phyloP scores from a whole-genome alignment of 371 early-diverging fungal species.

The Dichotomocladium elegans region DNA sequence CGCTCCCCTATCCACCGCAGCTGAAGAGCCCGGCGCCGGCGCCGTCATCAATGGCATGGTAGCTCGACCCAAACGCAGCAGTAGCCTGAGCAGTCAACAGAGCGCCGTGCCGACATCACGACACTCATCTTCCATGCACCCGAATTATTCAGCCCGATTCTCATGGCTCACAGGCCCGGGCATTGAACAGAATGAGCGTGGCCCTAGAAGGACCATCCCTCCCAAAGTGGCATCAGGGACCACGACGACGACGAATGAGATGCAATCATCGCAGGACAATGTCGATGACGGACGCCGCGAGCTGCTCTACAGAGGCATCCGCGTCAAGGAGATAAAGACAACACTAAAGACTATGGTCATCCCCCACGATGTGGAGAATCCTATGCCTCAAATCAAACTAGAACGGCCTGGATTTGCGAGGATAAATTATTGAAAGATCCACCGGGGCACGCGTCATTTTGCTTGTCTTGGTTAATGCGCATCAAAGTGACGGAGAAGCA shows the following conservation, averaged over 20 bases:
- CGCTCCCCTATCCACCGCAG: neutral
- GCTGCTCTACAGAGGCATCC: conserved; percentile 42
- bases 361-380: conserved; percentile 32
- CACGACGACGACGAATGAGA: neutral
- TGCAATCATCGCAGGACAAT: neutral
- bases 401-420: conserved; percentile 47
- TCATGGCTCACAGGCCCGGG: conserved; percentile 8
- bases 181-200: no score
- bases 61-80: conserved; percentile 10
- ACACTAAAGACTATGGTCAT: conserved; percentile 46
- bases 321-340: conserved; percentile 49
- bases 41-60: neutral
- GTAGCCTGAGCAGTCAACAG: conserved; percentile 5
- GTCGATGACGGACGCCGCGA: conserved; percentile 41
- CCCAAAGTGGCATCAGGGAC: neutral
- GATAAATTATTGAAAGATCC: conserved; percentile 39
- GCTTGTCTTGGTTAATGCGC: no score
- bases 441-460: no score
- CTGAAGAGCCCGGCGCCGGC: neutral
- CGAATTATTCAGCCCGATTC: conserved; percentile 12
- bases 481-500: neutral
- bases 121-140: conserved; percentile 7
- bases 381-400: conserved; percentile 38
- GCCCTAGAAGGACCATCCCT: no score
- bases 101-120: neutral